Evolutionary conservation across 2,329 filamentous ascomycete genomes (phyloP).

Genomic region (Monosporascus sp.): DNA sequence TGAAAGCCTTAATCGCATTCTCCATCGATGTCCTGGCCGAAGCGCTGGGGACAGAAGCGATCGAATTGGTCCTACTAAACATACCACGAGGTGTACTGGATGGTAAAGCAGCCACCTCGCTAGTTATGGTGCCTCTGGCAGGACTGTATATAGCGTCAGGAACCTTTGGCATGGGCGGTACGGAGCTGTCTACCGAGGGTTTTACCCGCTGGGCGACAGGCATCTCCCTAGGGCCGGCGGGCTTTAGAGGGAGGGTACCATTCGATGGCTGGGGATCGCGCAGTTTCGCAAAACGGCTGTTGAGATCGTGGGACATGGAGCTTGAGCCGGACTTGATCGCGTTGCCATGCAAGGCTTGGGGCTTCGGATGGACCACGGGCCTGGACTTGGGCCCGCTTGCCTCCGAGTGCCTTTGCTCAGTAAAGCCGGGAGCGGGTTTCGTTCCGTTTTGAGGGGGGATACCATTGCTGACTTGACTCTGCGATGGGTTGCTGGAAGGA

Average conservation of each 20-base stretch:
- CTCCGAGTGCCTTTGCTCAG: background rate
- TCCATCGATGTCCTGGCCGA: conserved; percentile 23
- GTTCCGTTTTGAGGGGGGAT: background rate
- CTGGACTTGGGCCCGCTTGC: conserved; percentile 28
- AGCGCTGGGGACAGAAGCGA: conserved; percentile 30
- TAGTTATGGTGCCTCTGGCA: conserved; percentile 64
- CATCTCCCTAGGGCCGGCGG: conserved; percentile 48
- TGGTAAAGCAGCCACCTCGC: conserved; percentile 59
- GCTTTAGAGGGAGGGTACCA: conserved; percentile 40
- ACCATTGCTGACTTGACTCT: background rate
- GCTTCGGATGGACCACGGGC: conserved; percentile 59
- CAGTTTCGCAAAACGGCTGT: conserved; percentile 52
- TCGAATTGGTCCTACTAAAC: conserved; percentile 55
- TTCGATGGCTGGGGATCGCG: conserved; percentile 36
- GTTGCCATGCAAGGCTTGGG: conserved; percentile 59
- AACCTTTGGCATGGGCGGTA: conserved; percentile 59
- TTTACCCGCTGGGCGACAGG: conserved; percentile 37
- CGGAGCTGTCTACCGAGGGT: conserved; percentile 44
- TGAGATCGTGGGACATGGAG: conserved; percentile 42
- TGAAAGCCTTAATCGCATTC: conserved; percentile 20
- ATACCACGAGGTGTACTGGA: conserved; percentile 59
- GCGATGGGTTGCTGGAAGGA: conserved; percentile 9
- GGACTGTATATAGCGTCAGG: conserved; percentile 75
- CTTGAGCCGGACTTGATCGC: conserved; percentile 37
- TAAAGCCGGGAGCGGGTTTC: background rate